Evolutionary conservation across 208 protist species (phyloP).

Genomic region (Crithidia expoeki): DNA sequence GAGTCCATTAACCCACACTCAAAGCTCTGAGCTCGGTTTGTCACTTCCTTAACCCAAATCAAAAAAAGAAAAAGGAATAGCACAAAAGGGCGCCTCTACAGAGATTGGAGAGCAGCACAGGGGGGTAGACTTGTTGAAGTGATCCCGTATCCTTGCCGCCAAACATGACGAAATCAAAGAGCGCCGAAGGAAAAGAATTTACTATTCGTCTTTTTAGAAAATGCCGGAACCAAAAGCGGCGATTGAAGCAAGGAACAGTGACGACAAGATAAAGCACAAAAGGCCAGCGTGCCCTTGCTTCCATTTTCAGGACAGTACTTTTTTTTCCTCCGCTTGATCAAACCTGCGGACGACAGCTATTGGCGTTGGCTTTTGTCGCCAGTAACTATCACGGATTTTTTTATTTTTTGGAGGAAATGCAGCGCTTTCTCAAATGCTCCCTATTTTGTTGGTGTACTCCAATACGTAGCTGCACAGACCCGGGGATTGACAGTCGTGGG

Average conservation of each 20-base stretch:
- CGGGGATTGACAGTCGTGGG: no score
- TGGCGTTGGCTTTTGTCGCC: conserved; percentile 10
- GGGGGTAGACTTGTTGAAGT: background rate
- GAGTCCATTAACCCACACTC: background rate
- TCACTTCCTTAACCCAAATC: background rate
- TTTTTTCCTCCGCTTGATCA: background rate
- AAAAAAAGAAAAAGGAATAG: background rate
- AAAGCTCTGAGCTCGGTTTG: background rate
- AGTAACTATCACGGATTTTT: background rate
- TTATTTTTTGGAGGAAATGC: no score
- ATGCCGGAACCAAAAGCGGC: background rate
- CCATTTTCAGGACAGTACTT: background rate
- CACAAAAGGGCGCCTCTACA: background rate
- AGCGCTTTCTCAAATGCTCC: no score
- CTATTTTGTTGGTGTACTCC: no score
- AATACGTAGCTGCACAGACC: no score
- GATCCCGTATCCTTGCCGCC: background rate
- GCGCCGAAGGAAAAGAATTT: background rate
- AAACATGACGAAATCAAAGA: background rate
- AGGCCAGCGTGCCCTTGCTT: no score
- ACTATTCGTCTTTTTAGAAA: background rate
- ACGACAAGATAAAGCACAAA: background rate
- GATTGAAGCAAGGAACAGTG: background rate
- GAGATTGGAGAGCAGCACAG: background rate
- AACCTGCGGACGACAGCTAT: background rate